These are phyloP conservation scores for Jacaranda mimosifolia DNA, from an alignment of 257 asterid genomes.

Conservation along the genomic window DNA sequence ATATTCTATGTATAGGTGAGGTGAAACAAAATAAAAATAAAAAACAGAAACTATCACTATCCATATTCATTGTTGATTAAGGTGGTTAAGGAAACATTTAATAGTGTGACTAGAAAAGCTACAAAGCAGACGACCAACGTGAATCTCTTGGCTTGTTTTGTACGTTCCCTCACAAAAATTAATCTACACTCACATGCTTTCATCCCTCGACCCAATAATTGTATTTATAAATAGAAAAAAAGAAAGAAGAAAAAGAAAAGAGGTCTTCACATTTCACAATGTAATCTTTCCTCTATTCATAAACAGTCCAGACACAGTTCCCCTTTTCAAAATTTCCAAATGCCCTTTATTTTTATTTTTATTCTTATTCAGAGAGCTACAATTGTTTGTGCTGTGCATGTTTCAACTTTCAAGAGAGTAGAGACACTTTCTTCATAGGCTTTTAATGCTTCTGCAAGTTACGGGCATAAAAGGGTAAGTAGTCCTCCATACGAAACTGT, in stretches of 20 bases:
- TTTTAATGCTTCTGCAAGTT: constrained; percentile 32
- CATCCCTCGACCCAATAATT: neutral
- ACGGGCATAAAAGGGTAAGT: neutral
- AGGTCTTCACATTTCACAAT: neutral
- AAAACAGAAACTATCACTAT: no score
- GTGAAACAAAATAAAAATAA: no score
- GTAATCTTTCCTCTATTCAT: neutral
- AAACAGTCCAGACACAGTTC: neutral
- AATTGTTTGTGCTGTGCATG: no score
- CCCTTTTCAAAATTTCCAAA: neutral
- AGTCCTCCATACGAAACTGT: constrained; percentile 23
- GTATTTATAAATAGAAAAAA: neutral
- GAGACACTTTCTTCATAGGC: constrained; percentile 27
- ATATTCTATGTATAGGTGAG: no score
- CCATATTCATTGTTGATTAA: no score
- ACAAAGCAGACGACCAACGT: no score
- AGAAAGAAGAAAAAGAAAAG: neutral
- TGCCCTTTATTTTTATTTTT: neutral
- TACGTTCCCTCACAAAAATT: neutral
- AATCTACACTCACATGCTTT: neutral
- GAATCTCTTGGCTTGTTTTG: constrained; percentile 22
- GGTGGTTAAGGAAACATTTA: no score
- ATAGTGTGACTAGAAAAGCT: no score
- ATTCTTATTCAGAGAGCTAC: no score
- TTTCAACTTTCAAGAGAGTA: no score